Evolutionary conservation across 306 rosid genomes (phyloP).

Genomic region (Vicia sativa): DNA sequence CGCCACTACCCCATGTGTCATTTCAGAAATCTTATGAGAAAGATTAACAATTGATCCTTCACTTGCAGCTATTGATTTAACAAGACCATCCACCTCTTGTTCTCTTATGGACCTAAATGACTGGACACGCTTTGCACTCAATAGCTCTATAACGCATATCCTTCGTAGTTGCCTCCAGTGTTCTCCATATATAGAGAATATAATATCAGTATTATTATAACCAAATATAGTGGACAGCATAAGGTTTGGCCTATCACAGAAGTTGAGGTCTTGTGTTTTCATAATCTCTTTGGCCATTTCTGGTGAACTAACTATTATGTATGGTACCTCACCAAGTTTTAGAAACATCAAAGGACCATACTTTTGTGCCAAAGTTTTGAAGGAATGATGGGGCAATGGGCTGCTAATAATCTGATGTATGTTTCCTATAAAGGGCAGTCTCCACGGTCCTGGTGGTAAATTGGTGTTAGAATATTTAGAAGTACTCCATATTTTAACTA

Average conservation of each 20-base stretch:
- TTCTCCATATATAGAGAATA: conserved; percentile 11
- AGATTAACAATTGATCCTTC: conserved; percentile 38
- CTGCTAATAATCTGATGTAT: no score
- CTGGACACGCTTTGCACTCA: conserved; percentile 36
- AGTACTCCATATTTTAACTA: no score
- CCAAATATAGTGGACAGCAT: no score
- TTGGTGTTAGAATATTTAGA: no score
- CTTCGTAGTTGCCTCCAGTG: conserved; percentile 37
- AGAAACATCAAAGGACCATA: no score
- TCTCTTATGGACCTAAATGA: conserved; percentile 29
- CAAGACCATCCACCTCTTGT: conserved; percentile 13
- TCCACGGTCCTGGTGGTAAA: no score
- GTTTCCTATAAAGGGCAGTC: no score
- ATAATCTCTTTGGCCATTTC: conserved; percentile 24
- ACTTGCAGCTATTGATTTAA: conserved; percentile 10
- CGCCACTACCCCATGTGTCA: not conserved
- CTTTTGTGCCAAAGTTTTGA: no score
- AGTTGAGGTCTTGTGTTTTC: conserved; percentile 27
- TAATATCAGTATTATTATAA: not conserved
- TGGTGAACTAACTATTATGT: not conserved
- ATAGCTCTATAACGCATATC: conserved; percentile 10
- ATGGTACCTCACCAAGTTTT: no score
- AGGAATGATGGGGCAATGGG: no score
- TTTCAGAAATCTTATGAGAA: no score
- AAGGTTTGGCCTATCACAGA: conserved; percentile 9